These are phyloP conservation scores for Metarhizium sp. DNA, from an alignment of 2,329 filamentous ascomycete genomes.

Conservation along the genomic window DNA sequence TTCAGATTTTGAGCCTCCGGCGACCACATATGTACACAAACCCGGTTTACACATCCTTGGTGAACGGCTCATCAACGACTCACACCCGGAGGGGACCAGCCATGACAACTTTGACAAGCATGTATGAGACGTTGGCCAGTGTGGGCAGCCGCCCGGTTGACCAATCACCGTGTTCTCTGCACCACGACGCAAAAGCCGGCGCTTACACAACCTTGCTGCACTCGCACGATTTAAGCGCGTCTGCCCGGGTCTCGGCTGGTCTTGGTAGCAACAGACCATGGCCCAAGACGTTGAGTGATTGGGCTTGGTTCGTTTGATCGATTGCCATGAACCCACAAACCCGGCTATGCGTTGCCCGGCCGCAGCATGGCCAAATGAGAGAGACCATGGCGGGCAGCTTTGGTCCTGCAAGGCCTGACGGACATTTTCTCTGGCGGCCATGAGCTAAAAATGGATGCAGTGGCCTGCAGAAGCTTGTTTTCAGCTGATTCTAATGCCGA, in stretches of 20 bases:
- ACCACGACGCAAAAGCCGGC: neutral
- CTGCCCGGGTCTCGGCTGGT: neutral
- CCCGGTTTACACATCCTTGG: neutral
- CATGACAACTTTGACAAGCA: slow-evolving; percentile 1
- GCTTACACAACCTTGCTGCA: slow-evolving; percentile 2
- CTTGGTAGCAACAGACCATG: neutral
- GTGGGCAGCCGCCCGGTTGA: slow-evolving; percentile 13
- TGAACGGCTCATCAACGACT: neutral
- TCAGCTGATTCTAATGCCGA: neutral
- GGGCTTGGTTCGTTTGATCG: neutral
- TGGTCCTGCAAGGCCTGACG: neutral
- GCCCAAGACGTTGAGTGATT: neutral
- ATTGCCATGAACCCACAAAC: neutral
- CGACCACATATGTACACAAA: neutral
- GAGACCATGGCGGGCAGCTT: neutral
- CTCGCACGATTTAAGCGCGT: neutral
- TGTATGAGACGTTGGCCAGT: slow-evolving; percentile 11
- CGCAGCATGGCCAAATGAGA: neutral
- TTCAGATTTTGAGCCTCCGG: neutral
- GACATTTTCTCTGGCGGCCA: neutral
- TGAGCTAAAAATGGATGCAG: neutral
- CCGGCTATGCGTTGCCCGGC: neutral
- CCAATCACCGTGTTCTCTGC: slow-evolving; percentile 11
- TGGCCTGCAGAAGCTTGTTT: neutral
- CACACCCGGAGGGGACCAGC: neutral